These are phyloP conservation scores for Russula sp. DNA, from an alignment of 768 basidiomycete genomes.

Conservation along the genomic window DNA sequence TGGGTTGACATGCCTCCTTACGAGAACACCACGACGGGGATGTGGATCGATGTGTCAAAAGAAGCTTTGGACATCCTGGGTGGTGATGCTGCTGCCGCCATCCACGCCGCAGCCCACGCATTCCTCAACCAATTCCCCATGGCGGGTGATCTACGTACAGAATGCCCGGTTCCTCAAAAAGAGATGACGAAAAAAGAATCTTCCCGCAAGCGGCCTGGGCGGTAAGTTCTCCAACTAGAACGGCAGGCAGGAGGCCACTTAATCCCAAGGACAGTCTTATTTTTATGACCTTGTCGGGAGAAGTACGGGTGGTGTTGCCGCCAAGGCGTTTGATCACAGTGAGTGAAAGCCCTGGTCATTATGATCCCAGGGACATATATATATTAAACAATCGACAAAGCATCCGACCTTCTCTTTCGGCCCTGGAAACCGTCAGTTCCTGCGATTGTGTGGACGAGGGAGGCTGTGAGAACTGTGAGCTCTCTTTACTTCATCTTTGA, in stretches of 20 bases:
- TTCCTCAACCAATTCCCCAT: slow-evolving; percentile 74
- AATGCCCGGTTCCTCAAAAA: slow-evolving; percentile 79
- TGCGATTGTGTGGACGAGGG: slow-evolving; percentile 57
- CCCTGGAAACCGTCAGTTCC: slow-evolving; percentile 51
- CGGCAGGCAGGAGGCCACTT: not conserved
- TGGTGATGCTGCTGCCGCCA: slow-evolving; percentile 63
- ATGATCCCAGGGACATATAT: too few species aligned
- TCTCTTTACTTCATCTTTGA: not conserved
- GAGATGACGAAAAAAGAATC: slow-evolving; percentile 57
- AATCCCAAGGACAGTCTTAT: slow-evolving; percentile 55
- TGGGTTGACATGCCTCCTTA: slow-evolving; percentile 77
- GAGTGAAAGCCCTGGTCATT: slow-evolving; percentile 22
- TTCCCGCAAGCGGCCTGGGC: slow-evolving; percentile 62
- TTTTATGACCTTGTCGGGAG: slow-evolving; percentile 75
- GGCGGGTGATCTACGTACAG: slow-evolving; percentile 67
- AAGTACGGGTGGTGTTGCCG: slow-evolving; percentile 60
- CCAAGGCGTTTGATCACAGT: slow-evolving; percentile 84
- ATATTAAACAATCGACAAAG: slow-evolving; percentile 37
- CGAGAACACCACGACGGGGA: slow-evolving; percentile 67
- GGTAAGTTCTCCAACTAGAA: slow-evolving; percentile 39
- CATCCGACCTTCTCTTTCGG: slow-evolving; percentile 56
- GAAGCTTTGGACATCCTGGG: slow-evolving; percentile 51
- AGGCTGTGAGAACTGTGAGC: slow-evolving; percentile 70
- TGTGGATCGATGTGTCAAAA: slow-evolving; percentile 76
- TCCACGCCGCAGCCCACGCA: slow-evolving; percentile 84